Evolutionary conservation across 805 yeast species (phyloP).

Genomic region (Pichia nakasei): DNA sequence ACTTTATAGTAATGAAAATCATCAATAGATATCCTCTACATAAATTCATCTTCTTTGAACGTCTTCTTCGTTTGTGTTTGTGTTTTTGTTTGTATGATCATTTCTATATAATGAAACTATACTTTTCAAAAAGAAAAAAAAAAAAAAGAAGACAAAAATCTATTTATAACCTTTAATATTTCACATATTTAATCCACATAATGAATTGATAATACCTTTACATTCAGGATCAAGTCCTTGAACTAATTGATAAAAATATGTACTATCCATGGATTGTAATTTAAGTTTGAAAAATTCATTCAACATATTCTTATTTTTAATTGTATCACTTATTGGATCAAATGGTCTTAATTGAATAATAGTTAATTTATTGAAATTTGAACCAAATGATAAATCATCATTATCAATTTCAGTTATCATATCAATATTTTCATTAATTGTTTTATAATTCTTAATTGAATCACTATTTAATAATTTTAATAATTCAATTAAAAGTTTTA

Average conservation of each 20-base stretch:
- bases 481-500: constrained; percentile 35
- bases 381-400: constrained; percentile 64
- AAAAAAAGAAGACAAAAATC: too few relatives aligned
- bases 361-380: constrained; percentile 67
- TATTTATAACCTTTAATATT: not conserved
- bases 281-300: constrained; percentile 27
- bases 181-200: not conserved
- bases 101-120: too few relatives aligned
- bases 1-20: not conserved
- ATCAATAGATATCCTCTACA: too few relatives aligned
- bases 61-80: too few relatives aligned
- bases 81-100: too few relatives aligned
- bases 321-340: constrained; percentile 61
- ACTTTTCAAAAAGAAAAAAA: too few relatives aligned
- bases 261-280: constrained; percentile 2
- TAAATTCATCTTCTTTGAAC: too few relatives aligned
- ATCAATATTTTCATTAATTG: constrained; percentile 33
- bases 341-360: constrained; percentile 50
- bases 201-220: constrained; percentile 1
- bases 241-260: not conserved
- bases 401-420: constrained; percentile 53
- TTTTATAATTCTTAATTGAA: constrained; percentile 26
- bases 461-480: constrained; percentile 29
- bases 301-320: constrained; percentile 20
- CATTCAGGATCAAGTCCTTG: constrained; percentile 7